Conservation (phyloP, 2,329 filamentous ascomycete genomes). For the Aspergillus phoenicis region DNA sequence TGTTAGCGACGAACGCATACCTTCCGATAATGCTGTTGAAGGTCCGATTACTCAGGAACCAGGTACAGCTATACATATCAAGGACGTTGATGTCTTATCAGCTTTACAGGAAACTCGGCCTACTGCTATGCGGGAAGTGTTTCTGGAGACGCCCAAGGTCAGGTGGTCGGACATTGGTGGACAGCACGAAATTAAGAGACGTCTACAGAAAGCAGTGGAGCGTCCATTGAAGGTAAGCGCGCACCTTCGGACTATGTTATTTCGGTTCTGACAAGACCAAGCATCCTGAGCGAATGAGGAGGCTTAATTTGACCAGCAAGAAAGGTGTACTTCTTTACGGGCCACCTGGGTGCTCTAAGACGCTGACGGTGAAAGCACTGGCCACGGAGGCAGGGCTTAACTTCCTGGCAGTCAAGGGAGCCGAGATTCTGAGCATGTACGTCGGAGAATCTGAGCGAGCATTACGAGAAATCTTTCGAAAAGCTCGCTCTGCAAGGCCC, state of each 20-base stretch:
- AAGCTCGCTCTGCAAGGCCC: slow-evolving; percentile 80
- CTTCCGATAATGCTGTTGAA: background rate
- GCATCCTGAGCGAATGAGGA: slow-evolving; percentile 54
- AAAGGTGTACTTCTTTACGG: slow-evolving; percentile 90
- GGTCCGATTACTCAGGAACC: slow-evolving; percentile 16
- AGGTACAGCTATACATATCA: slow-evolving; percentile 33
- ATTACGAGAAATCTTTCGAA: slow-evolving; percentile 80
- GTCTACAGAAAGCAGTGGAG: slow-evolving; percentile 60
- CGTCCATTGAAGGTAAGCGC: slow-evolving; percentile 57
- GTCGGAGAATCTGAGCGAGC: slow-evolving; percentile 91
- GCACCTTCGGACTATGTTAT: background rate
- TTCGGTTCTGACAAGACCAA: slow-evolving; percentile 27
- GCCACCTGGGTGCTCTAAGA: slow-evolving; percentile 93
- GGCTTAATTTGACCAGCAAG: slow-evolving; percentile 60
- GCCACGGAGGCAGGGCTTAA: slow-evolving; percentile 90
- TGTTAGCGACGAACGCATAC: background rate
- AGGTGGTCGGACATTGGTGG: slow-evolving; percentile 88
- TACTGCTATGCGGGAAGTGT: slow-evolving; percentile 85
- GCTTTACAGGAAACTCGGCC: slow-evolving; percentile 73
- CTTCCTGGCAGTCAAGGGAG: slow-evolving; percentile 91
- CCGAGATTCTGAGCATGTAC: slow-evolving; percentile 94
- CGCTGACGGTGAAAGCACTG: slow-evolving; percentile 84
- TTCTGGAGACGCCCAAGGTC: slow-evolving; percentile 83
- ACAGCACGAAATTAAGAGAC: slow-evolving; percentile 74
- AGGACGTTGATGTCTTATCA: slow-evolving; percentile 38